Base-by-base conservation (phyloP, 305 asterid species). In the Rubia tinctorum region DNA sequence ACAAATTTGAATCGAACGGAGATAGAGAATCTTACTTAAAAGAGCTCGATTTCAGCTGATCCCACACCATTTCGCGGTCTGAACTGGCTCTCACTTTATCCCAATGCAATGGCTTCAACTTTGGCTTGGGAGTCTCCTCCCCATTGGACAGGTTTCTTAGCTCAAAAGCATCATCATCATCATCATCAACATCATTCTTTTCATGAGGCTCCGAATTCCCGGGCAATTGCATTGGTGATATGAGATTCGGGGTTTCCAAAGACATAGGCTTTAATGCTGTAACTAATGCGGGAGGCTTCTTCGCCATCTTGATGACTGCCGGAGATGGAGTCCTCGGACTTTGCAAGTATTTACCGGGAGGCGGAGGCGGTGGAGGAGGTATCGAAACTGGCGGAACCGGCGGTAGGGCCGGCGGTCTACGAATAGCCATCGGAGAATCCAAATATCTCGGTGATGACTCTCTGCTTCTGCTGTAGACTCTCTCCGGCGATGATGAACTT, bases 61-160 rank as follows among this genome's bases (percentile, higher is more conserved):
- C 99, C 99, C 98, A 95, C 79, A 95, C 98, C 97, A 90, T 95
- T 83, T 89, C 98, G 43, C 95, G 84, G 76, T 89, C 98, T 40
- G 99, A 95, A 69, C 92, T 92, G 58, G 97, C 99, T 78, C 93
- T 83, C 69, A 95, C 99, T 89, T 95, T 95, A 80, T 95, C 98
- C 99, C 99, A 95, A 60, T 95, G 99, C 89, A 95, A 78, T 20
- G 95, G 91, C 88, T 95, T 95, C 86, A 95, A 74, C 80, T 92
- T 92, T 25, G 95, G 96, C 79, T 92, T 95, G 7, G 88, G 83
- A 43, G 86, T 84, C 73, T 86, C 89, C 66, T 85, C 93, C 59
- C 12, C 59, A 17, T 17, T 53, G 23, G 59, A 53, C 6, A 53
- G 22, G 59, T 53, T 53, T 53, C 64, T 77, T 27, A 73, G 73